A percentile compares a stretch with the other conserved stretches of the same genome.
These are phyloP conservation scores for Vaccinium macrocarpon DNA, from an alignment of 148 eudicot species.

Conservation along the genomic window DNA sequence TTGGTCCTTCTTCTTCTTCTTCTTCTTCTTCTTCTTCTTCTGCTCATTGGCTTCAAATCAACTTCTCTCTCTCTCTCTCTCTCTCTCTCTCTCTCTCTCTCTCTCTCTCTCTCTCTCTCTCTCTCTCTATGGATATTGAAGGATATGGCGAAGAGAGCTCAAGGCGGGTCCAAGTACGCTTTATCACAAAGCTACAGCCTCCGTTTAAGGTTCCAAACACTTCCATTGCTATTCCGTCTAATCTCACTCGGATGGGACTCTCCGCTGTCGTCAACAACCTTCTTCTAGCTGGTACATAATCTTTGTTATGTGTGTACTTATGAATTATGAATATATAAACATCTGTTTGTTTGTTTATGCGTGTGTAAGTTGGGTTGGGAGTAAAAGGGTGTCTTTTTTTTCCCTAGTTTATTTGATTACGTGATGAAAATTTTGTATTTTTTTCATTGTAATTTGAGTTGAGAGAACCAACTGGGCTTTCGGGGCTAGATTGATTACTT, in stretches of 20 bases:
- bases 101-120: constrained; percentile 12
- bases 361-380: no score
- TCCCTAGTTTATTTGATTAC: no score
- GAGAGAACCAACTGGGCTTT: no score
- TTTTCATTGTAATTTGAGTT: no score
- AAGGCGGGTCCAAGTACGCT: constrained; percentile 63
- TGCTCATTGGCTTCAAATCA: constrained; percentile 6
- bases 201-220: constrained; percentile 52
- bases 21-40: not conserved
- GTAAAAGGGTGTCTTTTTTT: no score
- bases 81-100: not conserved
- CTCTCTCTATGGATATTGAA: constrained; percentile 33
- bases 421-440: no score
- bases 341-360: no score
- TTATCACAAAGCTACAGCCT: constrained; percentile 57
- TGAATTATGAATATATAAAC: no score
- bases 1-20: not conserved
- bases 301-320: no score
- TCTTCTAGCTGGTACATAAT: constrained; percentile 45
- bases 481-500: no score
- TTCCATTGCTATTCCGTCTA: constrained; percentile 63
- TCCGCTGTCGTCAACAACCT: constrained; percentile 73
- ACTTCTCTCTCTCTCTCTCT: not conserved
- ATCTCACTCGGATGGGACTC: constrained; percentile 75
- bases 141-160: constrained; percentile 39